Base-by-base conservation (phyloP, 768 basidiomycete species). In the Porpolomopsis calyptriformis region DNA sequence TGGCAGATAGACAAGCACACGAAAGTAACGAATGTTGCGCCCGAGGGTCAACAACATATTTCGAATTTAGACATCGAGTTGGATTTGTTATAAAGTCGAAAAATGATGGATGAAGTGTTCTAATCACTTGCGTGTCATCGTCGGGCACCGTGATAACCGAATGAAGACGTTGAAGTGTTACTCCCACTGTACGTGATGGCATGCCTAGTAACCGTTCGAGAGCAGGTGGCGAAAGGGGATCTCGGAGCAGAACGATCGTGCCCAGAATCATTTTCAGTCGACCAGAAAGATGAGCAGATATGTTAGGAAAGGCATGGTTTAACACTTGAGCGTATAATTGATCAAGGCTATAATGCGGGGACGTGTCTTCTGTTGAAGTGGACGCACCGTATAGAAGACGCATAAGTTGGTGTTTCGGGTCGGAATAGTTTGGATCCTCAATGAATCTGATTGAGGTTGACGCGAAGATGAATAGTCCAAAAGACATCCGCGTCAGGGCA, bases 361-460 rank as follows among this genome's bases (percentile, higher is more conserved):
- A 45, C 4, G 43, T 14, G 19, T 7, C 31, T 16, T 45, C 25
- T 8, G 41, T n/a, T 9, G 2, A 8, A 12, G 16, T 20, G 24
- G 20, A 19, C n/a, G 20, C 19, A n/a, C 45, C 29, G 9, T 52
- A 27, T 16, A 46, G 47, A 18, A 53, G 44, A 18, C 52, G 22
- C 19, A 48, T 41, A 4, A 53, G 34, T n/a, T 56, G 42, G 12
- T 46, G 42, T 6, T 38, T 35, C 4, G 27, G 26, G 9, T 56
- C 54, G 12, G 38, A 27, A 34, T 44, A 43, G 4, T 29, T 34
- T 12, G 42, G 41, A 6, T 53, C 48, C 11, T 51, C 49, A 25
- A 63, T 42, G 35, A 53, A 61, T 40, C 54, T 56, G 27, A 61
- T 29, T 3, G 57, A 50, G 1, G 60, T 61, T 0, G 61, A 52